These are phyloP conservation scores for Chytriomyces confervae DNA, from an alignment of 192 early-diverging fungal species.

Conservation along the genomic window DNA sequence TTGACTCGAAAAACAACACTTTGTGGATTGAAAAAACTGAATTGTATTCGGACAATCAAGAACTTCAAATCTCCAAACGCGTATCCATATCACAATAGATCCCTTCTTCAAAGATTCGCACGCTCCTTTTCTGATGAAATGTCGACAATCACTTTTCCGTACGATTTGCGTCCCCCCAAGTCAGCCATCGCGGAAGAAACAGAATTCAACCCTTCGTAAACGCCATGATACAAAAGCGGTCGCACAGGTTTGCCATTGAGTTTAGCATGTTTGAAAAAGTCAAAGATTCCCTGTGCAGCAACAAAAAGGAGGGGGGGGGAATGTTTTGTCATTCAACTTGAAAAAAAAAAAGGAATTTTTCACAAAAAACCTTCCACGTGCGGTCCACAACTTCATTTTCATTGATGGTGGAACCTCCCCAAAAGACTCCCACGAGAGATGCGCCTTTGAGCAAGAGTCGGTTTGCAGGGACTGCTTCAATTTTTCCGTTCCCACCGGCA, in stretches of 20 bases:
- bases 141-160: constrained; percentile 79
- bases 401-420: constrained; percentile 71
- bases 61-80: no score
- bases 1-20: background rate
- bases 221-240: constrained; percentile 9
- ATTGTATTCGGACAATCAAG: background rate
- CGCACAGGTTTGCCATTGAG: constrained; percentile 22
- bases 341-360: background rate
- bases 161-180: constrained; percentile 72
- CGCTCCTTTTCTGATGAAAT: background rate
- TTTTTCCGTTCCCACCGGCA: constrained; percentile 53
- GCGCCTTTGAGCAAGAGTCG: constrained; percentile 84
- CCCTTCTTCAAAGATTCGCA: background rate
- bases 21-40: background rate
- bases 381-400: constrained; percentile 63
- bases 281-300: constrained; percentile 17
- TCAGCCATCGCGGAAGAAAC: constrained; percentile 72
- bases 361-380: constrained; percentile 64
- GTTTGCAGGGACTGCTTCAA: constrained; percentile 82
- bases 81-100: background rate
- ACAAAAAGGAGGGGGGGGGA: no score
- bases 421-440: constrained; percentile 69
- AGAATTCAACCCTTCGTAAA: constrained; percentile 55
- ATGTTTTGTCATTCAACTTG: no score
- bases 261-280: background rate